These are phyloP conservation scores for Pseudozyma pruni DNA, from an alignment of 1,284 basidiomycete genomes.

Conservation along the genomic window DNA sequence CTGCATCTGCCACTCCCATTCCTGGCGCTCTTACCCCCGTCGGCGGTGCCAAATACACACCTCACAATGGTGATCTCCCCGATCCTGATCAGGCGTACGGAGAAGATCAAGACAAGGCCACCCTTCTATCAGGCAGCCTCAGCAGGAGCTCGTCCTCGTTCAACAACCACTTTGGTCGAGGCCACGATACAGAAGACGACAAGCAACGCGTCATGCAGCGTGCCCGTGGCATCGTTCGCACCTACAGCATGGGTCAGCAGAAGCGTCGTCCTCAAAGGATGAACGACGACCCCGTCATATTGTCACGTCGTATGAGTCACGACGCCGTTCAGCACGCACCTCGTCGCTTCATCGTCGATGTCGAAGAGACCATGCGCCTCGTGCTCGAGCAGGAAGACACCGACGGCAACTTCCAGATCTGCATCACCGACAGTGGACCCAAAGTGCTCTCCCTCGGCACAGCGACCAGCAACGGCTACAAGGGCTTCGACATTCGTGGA, in stretches of 20 bases:
- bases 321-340: slow-evolving; percentile 70
- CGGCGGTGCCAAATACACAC: slow-evolving; percentile 31
- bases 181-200: slow-evolving; percentile 18
- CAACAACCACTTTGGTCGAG: slow-evolving; percentile 7
- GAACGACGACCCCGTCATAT: slow-evolving; percentile 64
- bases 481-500: slow-evolving; percentile 77
- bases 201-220: slow-evolving; percentile 41
- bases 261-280: slow-evolving; percentile 58
- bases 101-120: slow-evolving; percentile 43
- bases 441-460: slow-evolving; percentile 96
- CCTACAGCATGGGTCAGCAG: slow-evolving; percentile 65
- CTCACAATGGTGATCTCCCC: slow-evolving; percentile 31
- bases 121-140: slow-evolving; percentile 30
- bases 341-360: slow-evolving; percentile 85
- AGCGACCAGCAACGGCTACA: slow-evolving; percentile 96
- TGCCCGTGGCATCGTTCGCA: slow-evolving; percentile 56
- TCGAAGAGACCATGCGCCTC: slow-evolving; percentile 97
- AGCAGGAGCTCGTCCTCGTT: slow-evolving; percentile 18
- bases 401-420: slow-evolving; percentile 93
- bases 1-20: slow-evolving; percentile 4
- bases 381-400: slow-evolving; percentile 98
- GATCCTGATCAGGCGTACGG: slow-evolving; percentile 37
- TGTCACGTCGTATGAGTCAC: slow-evolving; percentile 64
- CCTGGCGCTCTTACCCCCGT: slow-evolving; percentile 12
- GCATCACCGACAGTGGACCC: slow-evolving; percentile 93